Percentiles rank a stretch among this genome's conserved stretches.
Conservation (phyloP, 176 grass and related monocot genomes). For the Microstegium vimineum region DNA sequence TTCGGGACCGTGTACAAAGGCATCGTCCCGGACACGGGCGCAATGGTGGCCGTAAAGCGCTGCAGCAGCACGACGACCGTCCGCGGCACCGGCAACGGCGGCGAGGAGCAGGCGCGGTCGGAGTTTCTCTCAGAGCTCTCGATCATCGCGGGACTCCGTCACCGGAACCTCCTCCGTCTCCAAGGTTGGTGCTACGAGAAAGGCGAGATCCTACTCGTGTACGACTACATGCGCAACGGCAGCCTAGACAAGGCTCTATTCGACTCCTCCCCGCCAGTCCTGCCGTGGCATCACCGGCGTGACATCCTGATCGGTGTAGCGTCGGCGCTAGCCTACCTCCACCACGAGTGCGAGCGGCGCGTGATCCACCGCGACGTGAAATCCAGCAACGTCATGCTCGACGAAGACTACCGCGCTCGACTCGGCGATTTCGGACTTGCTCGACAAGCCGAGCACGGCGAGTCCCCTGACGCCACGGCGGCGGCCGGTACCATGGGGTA, state of each 20-base stretch:
- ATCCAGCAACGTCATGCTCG: conserved; percentile 98
- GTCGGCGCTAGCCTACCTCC: conserved; percentile 82
- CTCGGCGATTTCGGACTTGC: conserved; percentile 92
- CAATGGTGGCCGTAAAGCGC: conserved; percentile 90
- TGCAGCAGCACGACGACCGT: conserved; percentile 82
- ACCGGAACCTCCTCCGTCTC: conserved; percentile 82
- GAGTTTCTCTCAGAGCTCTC: conserved; percentile 90
- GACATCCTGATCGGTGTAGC: conserved; percentile 76
- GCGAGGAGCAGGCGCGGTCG: conserved; percentile 51
- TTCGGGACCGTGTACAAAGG: conserved; percentile 97
- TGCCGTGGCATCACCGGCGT: conserved; percentile 63
- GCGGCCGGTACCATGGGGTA: conserved; percentile 92
- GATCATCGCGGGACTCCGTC: conserved; percentile 87
- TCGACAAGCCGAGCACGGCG: conserved; percentile 76
- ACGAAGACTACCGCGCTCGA: conserved; percentile 67
- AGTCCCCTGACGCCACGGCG: conserved; percentile 73
- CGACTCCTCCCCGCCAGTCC: conserved; percentile 29
- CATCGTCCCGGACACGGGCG: conserved; percentile 84
- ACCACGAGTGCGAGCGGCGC: conserved; percentile 82
- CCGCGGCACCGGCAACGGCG: not conserved
- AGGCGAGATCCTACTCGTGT: conserved; percentile 87
- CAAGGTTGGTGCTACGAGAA: conserved; percentile 92
- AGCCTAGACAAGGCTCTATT: conserved; percentile 86
- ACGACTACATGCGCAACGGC: conserved; percentile 98
- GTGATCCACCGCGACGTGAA: conserved; percentile 99